Percentiles rank a stretch among this genome's conserved stretches.
Conservation (phyloP, 2,329 filamentous ascomycete species). For the Colletotrichum sp. region DNA sequence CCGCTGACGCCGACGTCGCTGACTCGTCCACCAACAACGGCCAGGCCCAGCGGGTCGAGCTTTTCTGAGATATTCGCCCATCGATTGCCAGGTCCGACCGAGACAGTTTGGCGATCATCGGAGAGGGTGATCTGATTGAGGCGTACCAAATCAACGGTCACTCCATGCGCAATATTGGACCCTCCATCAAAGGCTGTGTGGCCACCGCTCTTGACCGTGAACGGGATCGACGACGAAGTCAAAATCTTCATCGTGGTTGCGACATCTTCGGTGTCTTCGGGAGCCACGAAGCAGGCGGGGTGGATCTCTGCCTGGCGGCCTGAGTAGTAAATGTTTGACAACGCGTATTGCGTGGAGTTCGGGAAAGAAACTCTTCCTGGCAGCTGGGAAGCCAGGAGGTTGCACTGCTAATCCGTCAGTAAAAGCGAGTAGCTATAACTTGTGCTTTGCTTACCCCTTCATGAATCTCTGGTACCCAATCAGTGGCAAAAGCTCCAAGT, state of each 20-base stretch:
- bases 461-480: not conserved
- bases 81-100: slow-evolving; percentile 46
- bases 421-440: not conserved
- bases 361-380: slow-evolving; percentile 26
- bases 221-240: slow-evolving; percentile 29
- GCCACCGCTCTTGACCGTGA: slow-evolving; percentile 58
- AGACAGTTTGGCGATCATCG: slow-evolving; percentile 36
- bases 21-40: slow-evolving; percentile 48
- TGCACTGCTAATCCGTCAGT: slow-evolving; percentile 18
- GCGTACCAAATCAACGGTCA: slow-evolving; percentile 47
- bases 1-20: slow-evolving; percentile 48
- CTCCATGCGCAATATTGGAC: slow-evolving; percentile 43
- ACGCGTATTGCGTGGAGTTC: slow-evolving; percentile 24
- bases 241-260: slow-evolving; percentile 27
- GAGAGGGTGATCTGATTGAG: slow-evolving; percentile 40
- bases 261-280: slow-evolving; percentile 29
- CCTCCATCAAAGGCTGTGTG: slow-evolving; percentile 50
- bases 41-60: slow-evolving; percentile 42
- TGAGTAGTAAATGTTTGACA: slow-evolving; percentile 35
- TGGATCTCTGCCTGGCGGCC: slow-evolving; percentile 27
- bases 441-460: not conserved
- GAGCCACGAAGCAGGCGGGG: slow-evolving; percentile 28
- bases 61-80: slow-evolving; percentile 47
- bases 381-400: slow-evolving; percentile 14
- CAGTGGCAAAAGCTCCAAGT: not conserved